Conservation (phyloP, 257 asterid genomes). For the Nicotiana paniculata region DNA sequence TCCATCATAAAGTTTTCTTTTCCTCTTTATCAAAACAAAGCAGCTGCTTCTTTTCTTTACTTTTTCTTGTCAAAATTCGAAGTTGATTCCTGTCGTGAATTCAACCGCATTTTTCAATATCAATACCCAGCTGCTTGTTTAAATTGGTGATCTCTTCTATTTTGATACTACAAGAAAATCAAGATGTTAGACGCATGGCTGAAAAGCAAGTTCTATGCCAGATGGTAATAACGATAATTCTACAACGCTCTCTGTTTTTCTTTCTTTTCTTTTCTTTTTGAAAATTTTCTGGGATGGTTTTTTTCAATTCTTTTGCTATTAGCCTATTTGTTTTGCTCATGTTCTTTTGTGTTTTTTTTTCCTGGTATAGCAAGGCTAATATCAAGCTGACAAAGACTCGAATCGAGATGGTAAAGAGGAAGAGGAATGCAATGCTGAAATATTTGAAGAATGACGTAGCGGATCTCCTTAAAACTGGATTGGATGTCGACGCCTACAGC, state of each 20-base stretch:
- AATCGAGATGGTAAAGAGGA: slow-evolving; percentile 58
- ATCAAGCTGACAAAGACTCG: slow-evolving; percentile 49
- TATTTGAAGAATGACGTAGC: slow-evolving; percentile 67
- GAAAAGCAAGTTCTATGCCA: slow-evolving; percentile 62
- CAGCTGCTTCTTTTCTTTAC: slow-evolving; percentile 38
- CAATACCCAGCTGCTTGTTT: slow-evolving; percentile 3
- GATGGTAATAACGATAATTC: slow-evolving; percentile 39
- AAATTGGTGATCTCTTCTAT: neutral
- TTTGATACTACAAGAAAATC: neutral
- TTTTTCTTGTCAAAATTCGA: slow-evolving; percentile 19
- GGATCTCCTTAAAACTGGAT: slow-evolving; percentile 61
- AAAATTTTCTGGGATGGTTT: neutral
- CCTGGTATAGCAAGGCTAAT: slow-evolving; percentile 55
- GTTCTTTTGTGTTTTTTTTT: neutral
- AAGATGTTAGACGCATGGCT: slow-evolving; percentile 56
- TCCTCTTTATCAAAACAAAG: slow-evolving; percentile 5
- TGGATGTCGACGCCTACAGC: slow-evolving; percentile 57
- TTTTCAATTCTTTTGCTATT: neutral
- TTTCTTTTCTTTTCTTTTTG: no score
- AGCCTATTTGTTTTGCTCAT: neutral
- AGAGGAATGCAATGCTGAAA: slow-evolving; percentile 69
- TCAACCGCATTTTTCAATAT: slow-evolving; percentile 23
- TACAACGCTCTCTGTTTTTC: neutral
- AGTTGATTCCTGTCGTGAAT: slow-evolving; percentile 23
- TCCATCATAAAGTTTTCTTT: neutral